Conservation (phyloP, 1,284 basidiomycete species). For the Mycena sp. region DNA sequence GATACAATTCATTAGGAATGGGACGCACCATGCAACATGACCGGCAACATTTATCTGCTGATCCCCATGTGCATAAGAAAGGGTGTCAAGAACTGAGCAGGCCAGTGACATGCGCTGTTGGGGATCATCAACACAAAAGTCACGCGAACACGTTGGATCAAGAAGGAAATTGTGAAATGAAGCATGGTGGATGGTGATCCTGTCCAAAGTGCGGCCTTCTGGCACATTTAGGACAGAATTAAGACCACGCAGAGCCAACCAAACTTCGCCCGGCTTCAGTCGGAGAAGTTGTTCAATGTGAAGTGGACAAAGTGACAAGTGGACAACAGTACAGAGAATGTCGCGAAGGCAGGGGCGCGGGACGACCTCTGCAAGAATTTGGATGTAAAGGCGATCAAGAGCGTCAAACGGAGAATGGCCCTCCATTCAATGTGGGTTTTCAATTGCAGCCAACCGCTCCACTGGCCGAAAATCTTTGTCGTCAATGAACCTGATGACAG, state of each 20-base stretch:
- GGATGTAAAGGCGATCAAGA: neutral
- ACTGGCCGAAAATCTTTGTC: neutral
- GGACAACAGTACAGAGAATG: neutral
- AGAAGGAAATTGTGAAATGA: neutral
- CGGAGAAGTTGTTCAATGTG: neutral
- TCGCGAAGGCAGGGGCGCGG: neutral
- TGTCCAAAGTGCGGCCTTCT: neutral
- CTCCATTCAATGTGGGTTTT: neutral
- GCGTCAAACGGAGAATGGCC: neutral
- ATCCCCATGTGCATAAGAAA: neutral
- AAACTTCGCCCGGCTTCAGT: neutral
- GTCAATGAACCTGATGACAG: slow-evolving; percentile 1
- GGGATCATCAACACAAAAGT: neutral
- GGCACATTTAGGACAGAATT: neutral
- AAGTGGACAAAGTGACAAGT: neutral
- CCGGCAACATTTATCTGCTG: too few species aligned
- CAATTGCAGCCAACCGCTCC: neutral
- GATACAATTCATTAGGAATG: too few species aligned
- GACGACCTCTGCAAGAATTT: neutral
- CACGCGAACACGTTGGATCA: neutral
- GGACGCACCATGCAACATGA: neutral
- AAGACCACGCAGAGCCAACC: neutral
- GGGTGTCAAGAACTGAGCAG: neutral
- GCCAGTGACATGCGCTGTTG: neutral
- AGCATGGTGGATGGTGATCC: neutral